Evolutionary conservation across 2,329 filamentous ascomycete genomes (phyloP), one percentile per base, ranked within the genome.

Genomic region (Dryadomyces quercivorus): DNA sequence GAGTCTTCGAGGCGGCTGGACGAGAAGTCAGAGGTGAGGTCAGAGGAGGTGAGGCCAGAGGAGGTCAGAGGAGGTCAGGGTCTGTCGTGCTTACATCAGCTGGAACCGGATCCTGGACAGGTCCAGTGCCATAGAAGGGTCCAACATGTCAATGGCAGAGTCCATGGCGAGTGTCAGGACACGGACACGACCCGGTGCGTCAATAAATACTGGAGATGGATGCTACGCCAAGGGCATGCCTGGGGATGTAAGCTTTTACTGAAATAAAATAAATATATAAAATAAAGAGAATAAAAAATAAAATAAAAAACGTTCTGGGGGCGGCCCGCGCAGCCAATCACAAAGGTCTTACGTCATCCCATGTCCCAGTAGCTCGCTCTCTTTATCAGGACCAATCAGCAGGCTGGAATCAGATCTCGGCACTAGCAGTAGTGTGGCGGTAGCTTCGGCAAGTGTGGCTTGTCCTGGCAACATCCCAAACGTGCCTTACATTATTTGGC

Each of bases 1-100:
- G 92, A 97, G 67, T 98, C 93, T 73, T 98, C 93, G 18, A 97
- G 79, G 20, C 93, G 93, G 65, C 93, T 98, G 64, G 51, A 50
- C 42, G 6, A 26, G 7, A 21, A 6, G 46, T 21, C n/a, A 54
- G 50, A 12, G 22, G 16, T 22, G 43, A 18, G 12, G 18, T 1
- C 31, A 22, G 6, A 42, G 20, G 13, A 50, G 18, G 12, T 45
- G 18, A 18, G 34, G 12, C 6, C n/a, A n/a, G n/a, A n/a, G n/a
- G n/a, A 18, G 12, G 18, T 1, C 31, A 22, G 6, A 42, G 20
- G 13, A 50, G 18, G 12, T n/a, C n/a, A 18, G 13, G 43, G 43
- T n/a, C 9, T 38, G n/a, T n/a, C n/a, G n/a, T n/a, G 56, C 81
- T 70, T 71, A 94, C 91, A 95, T 94, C 59, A 96, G 74, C 70